phyloP scores from a whole-genome alignment of 2,329 filamentous ascomycete species.

The Fonsecaea multimorphosa region DNA sequence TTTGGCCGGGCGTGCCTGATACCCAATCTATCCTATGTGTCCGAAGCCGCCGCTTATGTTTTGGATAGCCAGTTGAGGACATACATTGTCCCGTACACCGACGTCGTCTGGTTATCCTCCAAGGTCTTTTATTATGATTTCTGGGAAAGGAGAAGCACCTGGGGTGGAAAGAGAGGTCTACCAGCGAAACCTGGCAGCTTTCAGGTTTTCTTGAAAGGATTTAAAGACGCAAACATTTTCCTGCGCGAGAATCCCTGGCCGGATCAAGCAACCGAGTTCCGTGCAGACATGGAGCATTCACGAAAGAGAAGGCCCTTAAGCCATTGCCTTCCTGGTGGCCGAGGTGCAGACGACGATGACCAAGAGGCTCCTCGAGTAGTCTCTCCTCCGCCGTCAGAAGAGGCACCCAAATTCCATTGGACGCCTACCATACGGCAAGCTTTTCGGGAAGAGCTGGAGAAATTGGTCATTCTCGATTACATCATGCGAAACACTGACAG shows the following conservation, averaged over 20 bases:
- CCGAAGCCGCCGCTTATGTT: conserved; percentile 94
- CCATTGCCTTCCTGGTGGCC: conserved; percentile 75
- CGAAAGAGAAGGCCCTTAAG: conserved; percentile 77
- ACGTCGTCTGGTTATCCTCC: conserved; percentile 90
- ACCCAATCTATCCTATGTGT: conserved; percentile 96
- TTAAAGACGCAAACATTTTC: conserved; percentile 96
- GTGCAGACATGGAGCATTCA: conserved; percentile 69
- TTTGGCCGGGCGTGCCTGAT: conserved; percentile 96
- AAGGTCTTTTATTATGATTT: conserved; percentile 99
- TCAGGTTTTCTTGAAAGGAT: conserved; percentile 95
- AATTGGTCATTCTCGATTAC: conserved; percentile 95
- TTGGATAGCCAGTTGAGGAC: conserved; percentile 89
- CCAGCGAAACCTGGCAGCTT: conserved; percentile 94
- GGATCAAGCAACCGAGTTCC: conserved; percentile 76
- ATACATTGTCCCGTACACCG: conserved; percentile 93
- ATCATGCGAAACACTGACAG: conserved; percentile 99
- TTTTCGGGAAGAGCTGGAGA: conserved; percentile 93
- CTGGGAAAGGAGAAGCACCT: conserved; percentile 89
- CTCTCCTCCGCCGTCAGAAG: conserved; percentile 51
- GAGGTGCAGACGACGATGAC: conserved; percentile 60
- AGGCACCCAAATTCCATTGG: conserved; percentile 73
- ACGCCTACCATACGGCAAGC: conserved; percentile 86
- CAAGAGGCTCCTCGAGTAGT: conserved; percentile 54
- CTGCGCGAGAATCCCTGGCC: conserved; percentile 96
- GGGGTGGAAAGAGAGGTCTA: conserved; percentile 82